Evolutionary conservation across 306 rosid genomes (phyloP).

Genomic region (Trifolium pratense): DNA sequence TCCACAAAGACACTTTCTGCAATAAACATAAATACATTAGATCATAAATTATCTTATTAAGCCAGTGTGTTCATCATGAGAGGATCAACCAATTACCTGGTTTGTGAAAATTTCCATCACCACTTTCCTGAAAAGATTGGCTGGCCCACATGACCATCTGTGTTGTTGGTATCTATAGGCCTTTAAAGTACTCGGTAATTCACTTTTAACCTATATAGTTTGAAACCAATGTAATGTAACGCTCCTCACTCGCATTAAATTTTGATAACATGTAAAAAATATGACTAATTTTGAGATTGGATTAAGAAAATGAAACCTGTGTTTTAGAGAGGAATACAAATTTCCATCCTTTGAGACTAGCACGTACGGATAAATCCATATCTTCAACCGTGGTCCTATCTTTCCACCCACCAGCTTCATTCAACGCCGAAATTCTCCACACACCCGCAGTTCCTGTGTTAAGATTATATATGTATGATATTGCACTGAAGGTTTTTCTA

Average conservation of each 20-base stretch:
- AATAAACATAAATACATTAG: not conserved
- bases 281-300: not conserved
- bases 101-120: constrained; percentile 64
- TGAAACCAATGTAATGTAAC: not conserved
- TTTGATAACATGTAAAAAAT: not conserved
- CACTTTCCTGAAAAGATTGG: constrained; percentile 89
- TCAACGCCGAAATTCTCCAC: constrained; percentile 84
- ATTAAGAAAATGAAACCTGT: constrained; percentile 42
- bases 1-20: constrained; percentile 82
- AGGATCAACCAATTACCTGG: constrained; percentile 52
- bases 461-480: too few species aligned
- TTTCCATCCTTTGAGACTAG: constrained; percentile 94
- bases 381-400: constrained; percentile 71
- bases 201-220: constrained; percentile 66
- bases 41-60: not conserved
- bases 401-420: constrained; percentile 96
- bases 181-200: constrained; percentile 88
- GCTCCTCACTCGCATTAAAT: not conserved
- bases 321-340: constrained; percentile 66
- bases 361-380: constrained; percentile 88
- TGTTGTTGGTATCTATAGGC: constrained; percentile 92
- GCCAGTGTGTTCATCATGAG: not conserved
- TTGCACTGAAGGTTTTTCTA: too few species aligned
- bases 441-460: constrained; percentile 86
- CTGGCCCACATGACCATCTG: constrained; percentile 95